Base-by-base conservation (phyloP, 441 rosid genomes). In the Bocquillonia castaneifolia region DNA sequence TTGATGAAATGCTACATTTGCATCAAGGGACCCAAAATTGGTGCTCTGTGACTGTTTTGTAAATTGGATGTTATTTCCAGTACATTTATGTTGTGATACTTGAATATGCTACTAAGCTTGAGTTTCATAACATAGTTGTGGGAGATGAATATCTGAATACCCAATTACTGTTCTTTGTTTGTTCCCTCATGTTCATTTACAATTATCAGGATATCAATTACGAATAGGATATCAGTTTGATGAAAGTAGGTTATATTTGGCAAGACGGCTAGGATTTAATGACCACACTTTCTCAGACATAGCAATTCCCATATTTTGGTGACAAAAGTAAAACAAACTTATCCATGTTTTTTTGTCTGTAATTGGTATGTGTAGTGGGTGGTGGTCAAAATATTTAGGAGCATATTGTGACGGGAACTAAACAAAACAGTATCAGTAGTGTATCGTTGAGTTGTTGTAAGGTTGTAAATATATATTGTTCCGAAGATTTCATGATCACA, bases 1-100 rank as follows among this genome's bases (percentile, higher is more conserved):
- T 72, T 94, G 80, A 88, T 54, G 69, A 22, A 68, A 47, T 18
- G 54, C 15, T 1, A 44, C 61, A 39, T 53, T 37, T 65, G 37
- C n/a, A 29, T 39, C 6, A 28, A 59, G 71, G 63, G 9, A 2
- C 57, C 14, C 13, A 26, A 40, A 28, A n/a, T 23, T 40, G 25
- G 25, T 52, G n/a, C n/a, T 20, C 9, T 57, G 22, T 57, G 20
- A 10, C 20, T 55, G 20, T 44, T n/a, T 29, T 67, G 22, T 20
- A 40, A 48, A 18, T 45, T 29, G 63, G 5, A 44, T 31, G 15
- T 0, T 1, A 31, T 17, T 61, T 45, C 20, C 22, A 29, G 22
- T 37, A 13, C 53, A 1, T 56, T 9, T 20, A 26, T 67, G 23
- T 44, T 48, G 40, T 45, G 64, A 44, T 67, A 56, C 10, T 22